These are phyloP conservation scores for Macroventuria anomochaeta DNA, from an alignment of 2,329 filamentous ascomycete genomes.

Conservation along the genomic window DNA sequence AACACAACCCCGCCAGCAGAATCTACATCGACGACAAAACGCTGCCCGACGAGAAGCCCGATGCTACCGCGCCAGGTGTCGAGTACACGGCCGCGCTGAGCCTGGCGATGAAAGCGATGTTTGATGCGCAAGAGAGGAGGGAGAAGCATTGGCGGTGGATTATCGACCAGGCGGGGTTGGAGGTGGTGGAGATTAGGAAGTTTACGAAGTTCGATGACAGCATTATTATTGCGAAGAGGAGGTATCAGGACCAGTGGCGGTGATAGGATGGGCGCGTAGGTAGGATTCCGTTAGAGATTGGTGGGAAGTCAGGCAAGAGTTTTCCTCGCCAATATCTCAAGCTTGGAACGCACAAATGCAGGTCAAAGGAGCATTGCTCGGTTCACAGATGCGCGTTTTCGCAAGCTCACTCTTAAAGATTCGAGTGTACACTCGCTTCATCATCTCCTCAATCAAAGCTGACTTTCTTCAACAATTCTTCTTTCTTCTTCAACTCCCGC, in stretches of 20 bases:
- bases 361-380: too few species aligned
- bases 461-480: too few species aligned
- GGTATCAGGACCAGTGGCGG: constrained; percentile 11
- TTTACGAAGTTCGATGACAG: constrained; percentile 8
- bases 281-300: too few species aligned
- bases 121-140: constrained; percentile 16
- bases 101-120: not conserved
- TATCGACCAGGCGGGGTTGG: constrained; percentile 19
- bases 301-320: too few species aligned
- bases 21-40: constrained; percentile 10
- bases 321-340: too few species aligned
- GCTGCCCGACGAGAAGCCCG: not conserved
- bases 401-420: too few species aligned
- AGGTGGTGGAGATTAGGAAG: constrained; percentile 16
- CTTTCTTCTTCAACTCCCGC: too few species aligned
- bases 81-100: constrained; percentile 6
- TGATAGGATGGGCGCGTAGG: not conserved
- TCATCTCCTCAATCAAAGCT: too few species aligned
- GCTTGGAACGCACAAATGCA: too few species aligned
- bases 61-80: not conserved
- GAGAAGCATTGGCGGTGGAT: constrained; percentile 22
- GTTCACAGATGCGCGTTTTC: too few species aligned
- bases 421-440: too few species aligned
- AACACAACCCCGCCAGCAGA: not conserved
- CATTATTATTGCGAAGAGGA: constrained; percentile 12